Base-by-base conservation (phyloP, 352 stramenopile genomes). In the Halophytophthora batemanensis region DNA sequence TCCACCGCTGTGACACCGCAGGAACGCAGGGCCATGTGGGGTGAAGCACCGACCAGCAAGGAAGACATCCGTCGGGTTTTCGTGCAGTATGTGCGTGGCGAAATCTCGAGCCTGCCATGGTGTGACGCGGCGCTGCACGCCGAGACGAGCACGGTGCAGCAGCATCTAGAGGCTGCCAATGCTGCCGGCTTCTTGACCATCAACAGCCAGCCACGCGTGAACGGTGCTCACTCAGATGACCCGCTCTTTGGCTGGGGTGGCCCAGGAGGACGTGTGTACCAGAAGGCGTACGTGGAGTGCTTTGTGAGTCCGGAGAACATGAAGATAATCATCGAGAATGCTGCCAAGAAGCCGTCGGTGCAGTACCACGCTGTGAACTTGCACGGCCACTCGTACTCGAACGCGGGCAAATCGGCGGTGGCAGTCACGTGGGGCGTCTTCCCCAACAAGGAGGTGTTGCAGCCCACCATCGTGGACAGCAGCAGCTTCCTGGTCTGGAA, bases 281-380 rank as follows among this genome's bases (percentile, higher is more conserved):
- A 99, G 72, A 99, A 99, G 77, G 96, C 95, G 19, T 99, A 99
- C 72, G 90, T 98, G 53, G 97, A 99, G 77, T 99, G 94, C 69
- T 99, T 99, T 67, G 87, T 96, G 45, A 98, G 87, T 47, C 96
- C 95, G 6, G 80, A 95, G 48, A 91, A 92, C 56, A 83, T 96
- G 67, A 93, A 92, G 65, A 87, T 86, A 56, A 86, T 96, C 53
- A 96, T 96, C 21, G 82, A 96, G 15, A 86, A 87, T 22, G 83
- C 80, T 11, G 66, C 87, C 6, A 76, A 76, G 59, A 85, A 98
- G 67, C 70, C 60, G 45, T 88, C 77, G 46, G 77, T 94, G 54
- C 81, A 94, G 59, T 97, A 96, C 70, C 85, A 97, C 55, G 93
- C 93, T 31, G 82, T 98, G 46, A 83, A 98, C 69, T 59, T 81